Evolutionary conservation across 1,284 basidiomycete species (phyloP).

Genomic region (Schizophyllum commune): DNA sequence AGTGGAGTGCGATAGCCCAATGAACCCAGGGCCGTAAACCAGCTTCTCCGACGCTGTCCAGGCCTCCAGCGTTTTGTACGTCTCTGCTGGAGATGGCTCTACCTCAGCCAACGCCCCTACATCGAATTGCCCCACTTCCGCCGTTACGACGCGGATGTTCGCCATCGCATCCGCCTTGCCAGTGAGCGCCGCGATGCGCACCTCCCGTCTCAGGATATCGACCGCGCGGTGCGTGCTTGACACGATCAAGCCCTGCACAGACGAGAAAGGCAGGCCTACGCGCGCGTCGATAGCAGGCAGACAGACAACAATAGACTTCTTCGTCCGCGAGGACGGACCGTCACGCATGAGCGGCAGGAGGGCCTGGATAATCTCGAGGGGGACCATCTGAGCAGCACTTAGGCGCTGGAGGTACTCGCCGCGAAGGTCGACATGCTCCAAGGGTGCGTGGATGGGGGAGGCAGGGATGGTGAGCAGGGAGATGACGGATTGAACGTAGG

Average conservation of each 20-base stretch:
- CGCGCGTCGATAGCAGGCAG: conserved; percentile 60
- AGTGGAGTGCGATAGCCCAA: conserved; percentile 36
- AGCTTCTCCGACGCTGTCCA: conserved; percentile 68
- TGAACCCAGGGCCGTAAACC: conserved; percentile 62
- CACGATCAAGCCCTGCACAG: conserved; percentile 64
- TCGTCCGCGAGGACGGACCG: conserved; percentile 23
- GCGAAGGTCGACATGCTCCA: conserved; percentile 63
- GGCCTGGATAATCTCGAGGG: conserved; percentile 66
- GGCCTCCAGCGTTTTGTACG: conserved; percentile 45
- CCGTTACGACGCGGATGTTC: conserved; percentile 51
- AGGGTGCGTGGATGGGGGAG: conserved; percentile 41
- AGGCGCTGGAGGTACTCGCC: conserved; percentile 61
- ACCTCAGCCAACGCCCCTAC: conserved; percentile 19
- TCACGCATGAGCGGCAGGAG: conserved; percentile 69
- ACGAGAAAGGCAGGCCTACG: conserved; percentile 63
- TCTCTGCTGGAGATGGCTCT: conserved; percentile 23
- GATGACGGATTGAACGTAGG: conserved; percentile 64
- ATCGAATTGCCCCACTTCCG: conserved; percentile 61
- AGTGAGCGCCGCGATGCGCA: conserved; percentile 45
- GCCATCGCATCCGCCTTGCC: conserved; percentile 48
- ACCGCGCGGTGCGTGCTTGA: conserved; percentile 59
- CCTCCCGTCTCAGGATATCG: conserved; percentile 66
- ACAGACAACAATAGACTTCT: conserved; percentile 62
- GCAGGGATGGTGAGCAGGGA: conserved; percentile 58
- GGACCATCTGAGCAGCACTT: conserved; percentile 63